phyloP scores from a whole-genome alignment of 1,139 yeast genomes.

The Diutina pseudorugosa region DNA sequence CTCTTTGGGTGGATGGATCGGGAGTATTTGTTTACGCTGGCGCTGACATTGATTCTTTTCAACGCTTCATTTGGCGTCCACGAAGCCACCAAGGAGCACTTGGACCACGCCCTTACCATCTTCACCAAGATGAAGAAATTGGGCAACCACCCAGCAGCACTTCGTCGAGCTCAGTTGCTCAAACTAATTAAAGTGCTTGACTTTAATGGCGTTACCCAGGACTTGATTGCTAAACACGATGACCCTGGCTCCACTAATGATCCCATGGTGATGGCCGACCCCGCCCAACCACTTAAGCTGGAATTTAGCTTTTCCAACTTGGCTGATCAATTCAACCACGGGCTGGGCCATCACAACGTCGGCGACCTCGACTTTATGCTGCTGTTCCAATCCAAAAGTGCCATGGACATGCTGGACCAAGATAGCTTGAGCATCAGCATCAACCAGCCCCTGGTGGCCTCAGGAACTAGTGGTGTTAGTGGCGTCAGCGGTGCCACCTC shows the following conservation, averaged over 20 bases:
- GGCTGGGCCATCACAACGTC: background rate
- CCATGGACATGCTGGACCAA: background rate
- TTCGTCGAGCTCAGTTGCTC: conserved; percentile 59
- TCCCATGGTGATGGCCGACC: background rate
- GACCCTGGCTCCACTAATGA: conserved; percentile 15
- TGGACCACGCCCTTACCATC: conserved; percentile 60
- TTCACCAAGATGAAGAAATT: conserved; percentile 65
- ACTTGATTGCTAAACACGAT: conserved; percentile 43
- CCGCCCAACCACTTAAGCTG: background rate
- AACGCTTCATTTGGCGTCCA: conserved; percentile 79
- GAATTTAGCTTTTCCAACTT: conserved; percentile 2
- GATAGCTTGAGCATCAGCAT: background rate
- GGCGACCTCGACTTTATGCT: background rate
- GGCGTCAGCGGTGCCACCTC: no score
- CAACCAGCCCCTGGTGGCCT: background rate
- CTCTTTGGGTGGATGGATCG: conserved; percentile 84
- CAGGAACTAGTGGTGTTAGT: background rate
- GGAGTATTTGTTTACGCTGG: conserved; percentile 71
- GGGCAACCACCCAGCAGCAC: conserved; percentile 71
- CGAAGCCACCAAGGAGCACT: conserved; percentile 58
- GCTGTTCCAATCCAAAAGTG: background rate
- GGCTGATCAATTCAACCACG: background rate
- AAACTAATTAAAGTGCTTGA: conserved; percentile 55
- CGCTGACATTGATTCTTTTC: conserved; percentile 64
- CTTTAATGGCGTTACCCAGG: conserved; percentile 53